phyloP scores from a whole-genome alignment of 768 basidiomycete genomes.

The Punctularia strigosozonata region DNA sequence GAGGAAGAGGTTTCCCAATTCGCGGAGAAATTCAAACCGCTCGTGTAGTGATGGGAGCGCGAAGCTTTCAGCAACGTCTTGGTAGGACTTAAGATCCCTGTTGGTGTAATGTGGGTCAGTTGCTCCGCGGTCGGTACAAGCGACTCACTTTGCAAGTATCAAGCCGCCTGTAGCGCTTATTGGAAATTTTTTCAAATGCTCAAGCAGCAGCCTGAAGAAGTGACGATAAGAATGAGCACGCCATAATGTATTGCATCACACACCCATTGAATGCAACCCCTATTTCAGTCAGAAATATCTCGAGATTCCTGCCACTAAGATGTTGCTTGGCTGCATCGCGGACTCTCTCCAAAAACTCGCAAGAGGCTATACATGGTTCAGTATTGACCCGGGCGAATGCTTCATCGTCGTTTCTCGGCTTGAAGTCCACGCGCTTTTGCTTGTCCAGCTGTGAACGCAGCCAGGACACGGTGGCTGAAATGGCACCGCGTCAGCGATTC shows the following conservation, averaged over 20 bases:
- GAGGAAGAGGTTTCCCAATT: constrained; percentile 94
- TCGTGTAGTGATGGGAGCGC: constrained; percentile 75
- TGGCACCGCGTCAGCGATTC: neutral
- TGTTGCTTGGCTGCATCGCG: constrained; percentile 64
- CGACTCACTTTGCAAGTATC: constrained; percentile 88
- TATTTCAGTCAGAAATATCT: constrained; percentile 86
- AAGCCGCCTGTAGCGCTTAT: constrained; percentile 94
- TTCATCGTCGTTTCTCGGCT: constrained; percentile 90
- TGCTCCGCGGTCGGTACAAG: neutral
- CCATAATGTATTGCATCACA: constrained; percentile 2
- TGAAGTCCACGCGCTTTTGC: constrained; percentile 95
- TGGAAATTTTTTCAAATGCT: constrained; percentile 92
- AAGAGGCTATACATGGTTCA: constrained; percentile 80
- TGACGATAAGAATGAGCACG: neutral
- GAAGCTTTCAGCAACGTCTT: constrained; percentile 81
- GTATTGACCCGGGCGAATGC: constrained; percentile 93
- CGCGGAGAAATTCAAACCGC: constrained; percentile 95
- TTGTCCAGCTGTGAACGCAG: constrained; percentile 67
- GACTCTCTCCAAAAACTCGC: constrained; percentile 75
- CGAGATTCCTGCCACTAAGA: constrained; percentile 86
- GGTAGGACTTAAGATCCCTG: constrained; percentile 94
- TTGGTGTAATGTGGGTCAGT: neutral
- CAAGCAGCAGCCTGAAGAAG: constrained; percentile 63
- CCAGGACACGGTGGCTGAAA: constrained; percentile 61
- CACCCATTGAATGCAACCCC: constrained; percentile 91